phyloP scores from a whole-genome alignment of 2,329 filamentous ascomycete species.

The Botrytis paeoniae region DNA sequence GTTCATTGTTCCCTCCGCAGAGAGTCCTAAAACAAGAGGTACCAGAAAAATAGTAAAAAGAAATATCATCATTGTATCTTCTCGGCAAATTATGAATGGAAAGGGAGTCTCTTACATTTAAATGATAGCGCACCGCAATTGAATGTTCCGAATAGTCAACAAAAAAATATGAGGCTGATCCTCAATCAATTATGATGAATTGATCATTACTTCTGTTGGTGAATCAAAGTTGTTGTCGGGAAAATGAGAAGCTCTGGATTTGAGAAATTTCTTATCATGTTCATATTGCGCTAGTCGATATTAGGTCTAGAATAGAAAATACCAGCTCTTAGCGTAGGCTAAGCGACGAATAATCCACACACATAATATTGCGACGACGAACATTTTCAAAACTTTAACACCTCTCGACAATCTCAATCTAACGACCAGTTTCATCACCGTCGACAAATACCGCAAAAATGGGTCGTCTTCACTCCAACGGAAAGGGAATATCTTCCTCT shows the following conservation, averaged over 20 bases:
- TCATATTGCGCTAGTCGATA: not conserved
- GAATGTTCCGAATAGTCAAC: not conserved
- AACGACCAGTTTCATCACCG: conserved; percentile 17
- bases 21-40: conserved; percentile 89
- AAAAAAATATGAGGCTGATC: too few relatives aligned
- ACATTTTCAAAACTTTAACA: conserved; percentile 12
- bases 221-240: not conserved
- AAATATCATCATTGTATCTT: conserved; percentile 66
- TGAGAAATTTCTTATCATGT: conserved; percentile 7
- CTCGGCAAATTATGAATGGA: conserved; percentile 2
- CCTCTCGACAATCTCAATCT: conserved; percentile 21
- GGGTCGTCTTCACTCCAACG: conserved; percentile 98
- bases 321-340: conserved; percentile 11
- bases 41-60: conserved; percentile 75
- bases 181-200: not conserved
- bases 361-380: conserved; percentile 15
- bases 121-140: not conserved
- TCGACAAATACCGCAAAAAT: conserved; percentile 52
- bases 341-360: conserved; percentile 14
- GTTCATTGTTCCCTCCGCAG: conserved; percentile 67
- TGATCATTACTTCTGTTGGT: not conserved
- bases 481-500: conserved; percentile 97
- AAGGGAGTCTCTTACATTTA: conserved; percentile 13
- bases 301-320: not conserved
- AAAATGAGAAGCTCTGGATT: not conserved